Base-by-base conservation (phyloP, 805 yeast genomes). In the Wickerhamomyces silvicola region DNA sequence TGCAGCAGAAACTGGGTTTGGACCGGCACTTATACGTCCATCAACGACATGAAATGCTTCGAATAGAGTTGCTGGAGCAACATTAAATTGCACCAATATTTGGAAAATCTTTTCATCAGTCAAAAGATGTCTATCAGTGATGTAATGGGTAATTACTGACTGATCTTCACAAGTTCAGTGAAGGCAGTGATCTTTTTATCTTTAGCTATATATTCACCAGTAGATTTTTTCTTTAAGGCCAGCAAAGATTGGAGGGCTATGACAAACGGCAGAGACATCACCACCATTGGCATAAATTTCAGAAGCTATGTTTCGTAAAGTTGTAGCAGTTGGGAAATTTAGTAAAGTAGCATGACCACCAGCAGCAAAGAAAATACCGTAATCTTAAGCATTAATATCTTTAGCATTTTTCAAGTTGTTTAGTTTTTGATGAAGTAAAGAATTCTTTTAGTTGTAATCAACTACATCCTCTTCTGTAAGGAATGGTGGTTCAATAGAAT, bases 271-370 rank as follows among this genome's bases (percentile, higher is more conserved):
- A 26, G 75, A 54, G 16, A 78, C 67, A 24, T 75, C 66, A 30
- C 81, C 82, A 24, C 70, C 72, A 14, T 66, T 53, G 20, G 55
- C 57, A 48, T 68, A 73, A 30, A 76, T 66, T 15, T 59, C 55
- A 18, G 59, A 54, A 14, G 75, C 78, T 26, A 72, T 36, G 16
- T 49, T 39, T 34, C 68, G 74, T 32, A 77, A 54, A 12, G 49
- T 62, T 6, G 48, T 54, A 11, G 80, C 79, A 4, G 50, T 58
- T 27, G 78, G 78, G 54, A 63, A 75, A 51, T 78, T 85, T 41
- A 66, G 72, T 24, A 68, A 41, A 18, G 79, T 60, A 19, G 73
- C 85, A 46, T 79, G 85, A 23, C 86, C 85, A 31, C 75, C 85
- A 30, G 81, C 68, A 24, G 79, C 81, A 43, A 60, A 76, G 50